These are phyloP conservation scores for Raffaelea albimanens DNA, from an alignment of 2,329 filamentous ascomycete species.

Conservation along the genomic window DNA sequence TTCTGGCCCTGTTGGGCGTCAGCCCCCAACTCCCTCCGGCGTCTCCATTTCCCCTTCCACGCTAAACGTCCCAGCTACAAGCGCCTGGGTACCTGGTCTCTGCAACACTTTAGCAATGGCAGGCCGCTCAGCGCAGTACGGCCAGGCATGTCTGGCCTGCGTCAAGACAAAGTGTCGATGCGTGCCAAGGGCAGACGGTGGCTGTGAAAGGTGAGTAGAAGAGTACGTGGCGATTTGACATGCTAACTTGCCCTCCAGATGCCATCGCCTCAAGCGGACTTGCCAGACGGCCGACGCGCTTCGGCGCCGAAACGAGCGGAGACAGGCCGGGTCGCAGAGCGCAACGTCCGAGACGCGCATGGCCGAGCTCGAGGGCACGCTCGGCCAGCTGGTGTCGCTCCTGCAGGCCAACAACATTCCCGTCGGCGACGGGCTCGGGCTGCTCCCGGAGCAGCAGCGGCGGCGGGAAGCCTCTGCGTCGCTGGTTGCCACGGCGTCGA, in stretches of 20 bases:
- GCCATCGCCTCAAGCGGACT: conserved; percentile 23
- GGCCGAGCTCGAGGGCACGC: conserved; percentile 21
- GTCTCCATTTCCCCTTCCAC: too few relatives aligned
- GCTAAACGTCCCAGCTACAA: too few relatives aligned
- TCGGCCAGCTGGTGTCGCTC: conserved; percentile 17
- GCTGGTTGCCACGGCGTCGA: conserved; percentile 20
- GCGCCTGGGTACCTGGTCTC: too few relatives aligned
- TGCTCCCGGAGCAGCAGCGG: conserved; percentile 22
- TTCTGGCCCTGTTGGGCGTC: too few relatives aligned
- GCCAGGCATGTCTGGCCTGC: conserved; percentile 8
- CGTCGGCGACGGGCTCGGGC: too few relatives aligned
- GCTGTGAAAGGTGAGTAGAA: conserved; percentile 7
- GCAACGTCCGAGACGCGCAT: conserved; percentile 21
- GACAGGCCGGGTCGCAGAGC: conserved; percentile 9
- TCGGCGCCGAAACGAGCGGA: conserved; percentile 18
- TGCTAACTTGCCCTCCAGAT: conserved; percentile 13
- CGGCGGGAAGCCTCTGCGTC: conserved; percentile 24
- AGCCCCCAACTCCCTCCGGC: too few relatives aligned
- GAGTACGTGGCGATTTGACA: too few relatives aligned
- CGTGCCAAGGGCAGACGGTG: conserved; percentile 4
- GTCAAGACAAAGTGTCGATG: conserved; percentile 10
- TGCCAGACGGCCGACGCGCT: conserved; percentile 24
- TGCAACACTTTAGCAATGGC: not conserved
- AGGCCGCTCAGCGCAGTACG: conserved; percentile 3
- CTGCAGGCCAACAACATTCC: not conserved